Percentiles rank a stretch among this genome's conserved stretches.
Evolutionary conservation across 2,329 filamentous ascomycete genomes (phyloP).

Genomic region (Tolypocladium pustulatum): DNA sequence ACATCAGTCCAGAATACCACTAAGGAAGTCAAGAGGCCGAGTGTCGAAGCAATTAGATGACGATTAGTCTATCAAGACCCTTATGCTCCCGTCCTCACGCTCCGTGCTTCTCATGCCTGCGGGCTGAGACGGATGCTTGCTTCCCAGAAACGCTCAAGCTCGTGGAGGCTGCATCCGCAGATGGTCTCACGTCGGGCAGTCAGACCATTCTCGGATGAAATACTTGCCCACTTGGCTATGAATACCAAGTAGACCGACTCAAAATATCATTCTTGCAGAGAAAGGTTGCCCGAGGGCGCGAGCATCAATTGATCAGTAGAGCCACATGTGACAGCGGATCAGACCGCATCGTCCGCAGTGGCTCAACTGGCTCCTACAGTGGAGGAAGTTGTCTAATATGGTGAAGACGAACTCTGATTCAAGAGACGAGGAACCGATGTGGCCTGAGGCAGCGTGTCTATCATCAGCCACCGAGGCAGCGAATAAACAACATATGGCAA

Average conservation of each 20-base stretch:
- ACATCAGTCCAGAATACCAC: not conserved
- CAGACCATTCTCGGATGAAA: not conserved
- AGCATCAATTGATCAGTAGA: not conserved
- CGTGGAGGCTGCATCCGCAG: not conserved
- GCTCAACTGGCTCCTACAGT: not conserved
- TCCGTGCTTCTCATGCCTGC: not conserved
- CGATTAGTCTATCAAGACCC: not conserved
- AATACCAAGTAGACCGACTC: not conserved
- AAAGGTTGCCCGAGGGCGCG: not conserved
- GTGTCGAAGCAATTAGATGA: not conserved
- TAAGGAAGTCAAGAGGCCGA: not conserved
- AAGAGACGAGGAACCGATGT: too few relatives aligned
- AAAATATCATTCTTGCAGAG: not conserved
- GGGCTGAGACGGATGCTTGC: not conserved
- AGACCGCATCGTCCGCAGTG: not conserved
- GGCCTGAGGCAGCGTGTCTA: too few relatives aligned
- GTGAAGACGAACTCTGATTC: too few relatives aligned
- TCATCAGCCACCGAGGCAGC: too few relatives aligned
- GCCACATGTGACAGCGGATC: not conserved
- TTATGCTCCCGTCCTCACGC: not conserved
- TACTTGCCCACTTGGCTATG: not conserved
- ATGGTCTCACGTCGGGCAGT: not conserved
- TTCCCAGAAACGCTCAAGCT: not conserved
- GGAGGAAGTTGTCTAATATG: too few relatives aligned
- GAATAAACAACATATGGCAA: too few relatives aligned